These are phyloP conservation scores for Verticillium longisporum DNA, from an alignment of 2,329 filamentous ascomycete genomes.

Conservation along the genomic window DNA sequence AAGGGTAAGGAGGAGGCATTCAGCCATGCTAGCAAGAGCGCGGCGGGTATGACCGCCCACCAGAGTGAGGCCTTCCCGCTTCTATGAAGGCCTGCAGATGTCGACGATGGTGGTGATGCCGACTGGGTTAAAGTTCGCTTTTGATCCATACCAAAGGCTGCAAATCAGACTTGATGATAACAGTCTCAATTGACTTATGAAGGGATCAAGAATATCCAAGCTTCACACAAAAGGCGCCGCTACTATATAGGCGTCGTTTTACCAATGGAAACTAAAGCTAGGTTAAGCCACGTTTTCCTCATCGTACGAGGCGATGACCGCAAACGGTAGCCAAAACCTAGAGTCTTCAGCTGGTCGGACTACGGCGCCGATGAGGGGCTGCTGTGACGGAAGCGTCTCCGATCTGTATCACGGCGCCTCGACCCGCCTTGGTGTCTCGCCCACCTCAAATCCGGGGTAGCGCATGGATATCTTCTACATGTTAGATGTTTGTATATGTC, in stretches of 20 bases:
- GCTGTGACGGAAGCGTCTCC: neutral
- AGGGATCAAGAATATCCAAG: neutral
- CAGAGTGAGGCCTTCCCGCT: constrained; percentile 4
- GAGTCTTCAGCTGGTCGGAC: neutral
- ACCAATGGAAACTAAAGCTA: neutral
- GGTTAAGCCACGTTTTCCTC: neutral
- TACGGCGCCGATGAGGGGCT: neutral
- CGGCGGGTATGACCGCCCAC: constrained; percentile 9
- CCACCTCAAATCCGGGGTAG: neutral
- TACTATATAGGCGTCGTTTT: too few species aligned
- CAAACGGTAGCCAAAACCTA: neutral
- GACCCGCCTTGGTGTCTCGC: neutral
- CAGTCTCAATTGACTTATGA: neutral
- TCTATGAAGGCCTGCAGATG: neutral
- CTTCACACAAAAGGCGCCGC: too few species aligned
- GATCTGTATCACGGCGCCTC: neutral
- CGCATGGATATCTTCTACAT: too few species aligned
- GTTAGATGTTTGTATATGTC: neutral
- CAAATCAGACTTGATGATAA: neutral
- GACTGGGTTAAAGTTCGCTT: neutral
- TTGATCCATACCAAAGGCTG: neutral
- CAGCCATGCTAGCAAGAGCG: constrained; percentile 6
- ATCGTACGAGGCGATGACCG: neutral
- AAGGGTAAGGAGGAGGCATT: neutral
- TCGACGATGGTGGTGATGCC: neutral